Conservation (phyloP, 106 monocot genomes). For the Vanilla planifolia region DNA sequence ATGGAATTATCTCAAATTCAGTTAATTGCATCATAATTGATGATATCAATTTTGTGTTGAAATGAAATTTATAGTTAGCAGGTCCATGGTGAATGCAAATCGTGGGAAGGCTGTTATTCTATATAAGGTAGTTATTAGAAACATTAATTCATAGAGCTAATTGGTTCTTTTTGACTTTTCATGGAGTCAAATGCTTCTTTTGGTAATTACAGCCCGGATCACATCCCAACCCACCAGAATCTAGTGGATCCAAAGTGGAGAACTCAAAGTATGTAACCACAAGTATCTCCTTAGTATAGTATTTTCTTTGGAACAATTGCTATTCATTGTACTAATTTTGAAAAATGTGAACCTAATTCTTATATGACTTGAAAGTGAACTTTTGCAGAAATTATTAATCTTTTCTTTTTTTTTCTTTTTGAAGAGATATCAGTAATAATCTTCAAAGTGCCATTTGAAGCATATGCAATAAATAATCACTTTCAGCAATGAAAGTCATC, state of each 20-base stretch:
- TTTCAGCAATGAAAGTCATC: too few relatives aligned
- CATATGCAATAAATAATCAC: too few relatives aligned
- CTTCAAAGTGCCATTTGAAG: too few relatives aligned
- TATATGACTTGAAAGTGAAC: too few relatives aligned
- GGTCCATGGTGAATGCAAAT: background rate
- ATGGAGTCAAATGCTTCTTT: background rate
- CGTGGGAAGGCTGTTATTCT: slow-evolving; percentile 51
- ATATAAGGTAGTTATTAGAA: slow-evolving; percentile 54
- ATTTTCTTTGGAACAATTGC: background rate
- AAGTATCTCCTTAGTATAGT: background rate
- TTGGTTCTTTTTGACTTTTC: background rate
- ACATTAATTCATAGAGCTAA: background rate
- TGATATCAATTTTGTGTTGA: background rate
- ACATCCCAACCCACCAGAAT: slow-evolving; percentile 25
- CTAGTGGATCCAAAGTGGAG: slow-evolving; percentile 53
- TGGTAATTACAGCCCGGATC: slow-evolving; percentile 38
- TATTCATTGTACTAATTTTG: background rate
- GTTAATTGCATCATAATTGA: background rate
- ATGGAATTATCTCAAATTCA: too few relatives aligned
- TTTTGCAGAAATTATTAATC: too few relatives aligned
- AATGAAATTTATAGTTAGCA: slow-evolving; percentile 2
- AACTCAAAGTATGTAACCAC: slow-evolving; percentile 67
- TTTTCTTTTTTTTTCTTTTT: too few relatives aligned
- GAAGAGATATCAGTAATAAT: too few relatives aligned
- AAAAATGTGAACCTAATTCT: too few relatives aligned